Evolutionary conservation across 2,329 filamentous ascomycete genomes (phyloP), one percentile per base, ranked within the genome.

Genomic region (Talaromyces sp.): DNA sequence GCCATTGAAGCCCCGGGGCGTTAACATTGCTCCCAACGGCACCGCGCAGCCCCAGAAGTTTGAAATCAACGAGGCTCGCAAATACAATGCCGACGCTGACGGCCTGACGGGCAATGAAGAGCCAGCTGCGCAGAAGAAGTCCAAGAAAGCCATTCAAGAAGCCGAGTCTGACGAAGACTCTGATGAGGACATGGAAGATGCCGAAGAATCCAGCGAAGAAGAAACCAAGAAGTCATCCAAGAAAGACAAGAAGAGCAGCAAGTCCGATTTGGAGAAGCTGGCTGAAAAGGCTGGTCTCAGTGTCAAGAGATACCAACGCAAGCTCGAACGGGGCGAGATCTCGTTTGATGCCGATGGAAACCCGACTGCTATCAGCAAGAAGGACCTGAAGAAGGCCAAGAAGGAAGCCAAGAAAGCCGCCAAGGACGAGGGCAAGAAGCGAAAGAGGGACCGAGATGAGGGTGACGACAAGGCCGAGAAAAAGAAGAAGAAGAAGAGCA

Each of bases 31-130:
- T 29, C 90, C 90, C 58, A 88, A 89, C 68, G 89, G 89, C 62
- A 84, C 82, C 38, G 78, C 79, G 43, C 79, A 83, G 66, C 85
- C 87, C 60, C 86, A 87, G 68, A 96, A 96, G 78, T 80, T 76
- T 63, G 90, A 92, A 65, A 83, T 99, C 70, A 96, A 95, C 79
- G 91, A 97, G 76, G 89, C 90, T 11, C 85, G 91, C 72, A 94
- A 93, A 77, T 99, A 99, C 83, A 97, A 97, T 76, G 83, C 86
- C 54, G 92, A 97, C 72, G 94, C 91, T 58, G 94, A 99, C 76
- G 93, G 92, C 64, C 80, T 97, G 56, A 81, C 81, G 62, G 85
- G 85, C 54, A 85, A 90, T 68, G 88, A 88, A 66, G 59, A 58
- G 24, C 82, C 84, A 14, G 73, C 78, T 64, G 66, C 75, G 14